Base-by-base conservation (phyloP, 768 basidiomycete genomes). In the Multifurca ochricompacta region DNA sequence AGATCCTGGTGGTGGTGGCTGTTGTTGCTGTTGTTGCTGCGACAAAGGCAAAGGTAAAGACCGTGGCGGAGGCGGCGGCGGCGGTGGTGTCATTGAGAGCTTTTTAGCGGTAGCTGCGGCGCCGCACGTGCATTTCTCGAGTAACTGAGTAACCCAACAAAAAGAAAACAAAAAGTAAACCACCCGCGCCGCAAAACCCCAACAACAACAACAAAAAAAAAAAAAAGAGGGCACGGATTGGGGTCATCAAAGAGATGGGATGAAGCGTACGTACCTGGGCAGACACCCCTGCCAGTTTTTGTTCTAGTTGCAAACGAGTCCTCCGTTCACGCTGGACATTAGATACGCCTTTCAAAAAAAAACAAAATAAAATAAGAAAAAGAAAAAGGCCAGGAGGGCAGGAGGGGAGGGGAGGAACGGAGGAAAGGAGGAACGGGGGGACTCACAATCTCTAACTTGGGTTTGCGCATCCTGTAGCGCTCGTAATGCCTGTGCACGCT, bases 101-200 rank as follows among this genome's bases (percentile, higher is more conserved):
- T 25, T 37, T 28, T 43, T 50, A 21, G 14, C 13, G 0, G 18
- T 14, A 1, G 30, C 13, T 11, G 55, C 18, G 6, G 44, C 50
- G 18, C 40, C 55, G 39, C 56, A 57, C 11, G 44, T 52, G 19
- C 55, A 56, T 37, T 51, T 47, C 18, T 51, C 43, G 30, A 56
- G 3, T 23, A 45, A 3, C 35, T 30, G 21, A 37, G 8, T 36
- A 30, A 27, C 7, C 40, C 23, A 37, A 37, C 9, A 31, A 37
- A 42, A 21, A 40, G 13, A 40, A 40, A 32, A 32, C 6, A 32
- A 6, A 32, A 32, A 6, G 11, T 32, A 32, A 5, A 1, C 39
- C 41, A 16, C 16, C 23, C 14, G 41, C 13, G 3, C n/a, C 11
- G 21, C 23, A 6, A 16, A 10, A 41, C 40, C 36, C 35, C 5